phyloP scores from a whole-genome alignment of 1,284 basidiomycete species.

The Rhodotorula sp. region DNA sequence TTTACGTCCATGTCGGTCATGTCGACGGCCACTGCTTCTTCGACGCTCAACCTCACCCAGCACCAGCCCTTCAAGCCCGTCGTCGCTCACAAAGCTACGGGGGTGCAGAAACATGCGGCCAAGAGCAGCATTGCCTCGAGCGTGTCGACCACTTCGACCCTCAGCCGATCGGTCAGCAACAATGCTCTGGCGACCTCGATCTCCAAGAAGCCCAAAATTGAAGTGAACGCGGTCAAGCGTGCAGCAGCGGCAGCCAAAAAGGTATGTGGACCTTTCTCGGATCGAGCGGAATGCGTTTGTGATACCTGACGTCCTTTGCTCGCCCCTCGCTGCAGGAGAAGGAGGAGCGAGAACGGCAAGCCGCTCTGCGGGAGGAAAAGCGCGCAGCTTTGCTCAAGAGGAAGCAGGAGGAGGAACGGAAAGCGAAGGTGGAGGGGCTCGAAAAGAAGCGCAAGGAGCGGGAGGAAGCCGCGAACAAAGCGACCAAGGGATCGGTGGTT shows the following conservation, averaged over 20 bases:
- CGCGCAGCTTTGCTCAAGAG: constrained; percentile 64
- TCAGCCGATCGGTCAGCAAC: constrained; percentile 21
- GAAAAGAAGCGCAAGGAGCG: constrained; percentile 50
- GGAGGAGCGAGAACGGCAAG: constrained; percentile 76
- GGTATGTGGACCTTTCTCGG: constrained; percentile 53
- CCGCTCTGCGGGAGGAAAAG: constrained; percentile 65
- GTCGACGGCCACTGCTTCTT: constrained; percentile 10
- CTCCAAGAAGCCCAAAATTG: constrained; percentile 49
- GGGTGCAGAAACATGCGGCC: constrained; percentile 11
- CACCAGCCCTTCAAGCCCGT: constrained; percentile 26
- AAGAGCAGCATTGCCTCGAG: constrained; percentile 34
- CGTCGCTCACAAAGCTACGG: constrained; percentile 1
- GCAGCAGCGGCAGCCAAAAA: constrained; percentile 79
- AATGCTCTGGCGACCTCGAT: constrained; percentile 40
- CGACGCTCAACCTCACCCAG: constrained; percentile 12
- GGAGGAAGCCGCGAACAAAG: constrained; percentile 43
- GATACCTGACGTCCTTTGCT: neutral
- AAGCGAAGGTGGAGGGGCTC: constrained; percentile 37
- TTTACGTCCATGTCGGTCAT: constrained; percentile 19
- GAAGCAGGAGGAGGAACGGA: constrained; percentile 52
- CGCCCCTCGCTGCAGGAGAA: constrained; percentile 63
- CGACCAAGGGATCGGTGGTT: constrained; percentile 17
- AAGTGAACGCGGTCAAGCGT: constrained; percentile 74
- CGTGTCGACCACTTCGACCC: constrained; percentile 17
- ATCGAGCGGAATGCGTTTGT: neutral